A percentile compares a stretch with the other conserved stretches of the same genome.
Evolutionary conservation across 2,329 filamentous ascomycete genomes (phyloP).

Genomic region (Samsoniella hepiali): DNA sequence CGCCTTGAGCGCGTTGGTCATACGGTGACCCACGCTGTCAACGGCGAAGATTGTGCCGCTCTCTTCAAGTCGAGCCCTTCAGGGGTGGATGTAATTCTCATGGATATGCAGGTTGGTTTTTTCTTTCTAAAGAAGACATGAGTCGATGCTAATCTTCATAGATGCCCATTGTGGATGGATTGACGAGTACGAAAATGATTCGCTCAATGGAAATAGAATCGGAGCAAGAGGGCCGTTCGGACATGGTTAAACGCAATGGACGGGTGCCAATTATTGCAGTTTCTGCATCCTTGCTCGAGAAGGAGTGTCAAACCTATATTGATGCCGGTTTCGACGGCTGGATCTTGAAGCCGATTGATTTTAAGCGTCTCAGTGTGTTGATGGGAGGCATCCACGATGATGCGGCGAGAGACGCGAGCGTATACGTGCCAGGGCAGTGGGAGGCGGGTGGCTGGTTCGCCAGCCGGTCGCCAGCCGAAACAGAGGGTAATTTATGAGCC

Average conservation of each 20-base stretch:
- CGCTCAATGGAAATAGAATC: slow-evolving; percentile 63
- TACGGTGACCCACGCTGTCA: slow-evolving; percentile 67
- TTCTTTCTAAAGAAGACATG: background rate
- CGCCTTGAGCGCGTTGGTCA: slow-evolving; percentile 75
- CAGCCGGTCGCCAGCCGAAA: slow-evolving; percentile 10
- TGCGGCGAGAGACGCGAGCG: slow-evolving; percentile 53
- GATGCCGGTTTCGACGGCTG: slow-evolving; percentile 83
- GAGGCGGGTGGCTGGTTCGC: slow-evolving; percentile 83
- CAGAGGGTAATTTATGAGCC: background rate
- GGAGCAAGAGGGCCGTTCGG: slow-evolving; percentile 50
- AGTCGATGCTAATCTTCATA: slow-evolving; percentile 32
- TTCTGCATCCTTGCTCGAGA: slow-evolving; percentile 76
- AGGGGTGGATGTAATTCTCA: slow-evolving; percentile 74
- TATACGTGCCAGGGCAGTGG: slow-evolving; percentile 73
- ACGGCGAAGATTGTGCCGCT: slow-evolving; percentile 79
- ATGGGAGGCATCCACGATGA: slow-evolving; percentile 66
- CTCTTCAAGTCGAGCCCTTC: slow-evolving; percentile 61
- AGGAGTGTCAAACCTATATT: slow-evolving; percentile 65
- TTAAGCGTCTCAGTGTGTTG: slow-evolving; percentile 67
- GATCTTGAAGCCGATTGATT: slow-evolving; percentile 87
- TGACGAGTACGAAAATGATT: slow-evolving; percentile 80
- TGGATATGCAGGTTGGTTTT: slow-evolving; percentile 80
- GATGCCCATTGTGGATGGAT: slow-evolving; percentile 91
- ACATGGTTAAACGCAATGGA: slow-evolving; percentile 56
- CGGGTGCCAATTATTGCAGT: slow-evolving; percentile 82